A percentile compares a stretch with the other conserved stretches of the same genome.
phyloP scores from a whole-genome alignment of 345 rosid species.

The Salix caprea region DNA sequence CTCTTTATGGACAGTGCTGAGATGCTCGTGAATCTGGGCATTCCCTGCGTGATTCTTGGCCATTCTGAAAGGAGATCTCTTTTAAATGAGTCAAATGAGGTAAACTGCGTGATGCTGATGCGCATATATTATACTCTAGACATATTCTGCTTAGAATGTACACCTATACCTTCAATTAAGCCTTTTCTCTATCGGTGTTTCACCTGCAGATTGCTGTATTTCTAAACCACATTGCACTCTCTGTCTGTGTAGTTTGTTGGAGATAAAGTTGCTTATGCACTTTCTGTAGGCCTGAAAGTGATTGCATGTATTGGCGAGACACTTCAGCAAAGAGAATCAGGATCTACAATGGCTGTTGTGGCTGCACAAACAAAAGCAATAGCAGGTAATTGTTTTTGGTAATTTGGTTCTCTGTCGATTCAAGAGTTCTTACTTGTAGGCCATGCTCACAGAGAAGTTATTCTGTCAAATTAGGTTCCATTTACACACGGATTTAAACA shows the following conservation, averaged over 20 bases:
- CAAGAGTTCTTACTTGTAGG: neutral
- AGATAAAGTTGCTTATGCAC: constrained; percentile 59
- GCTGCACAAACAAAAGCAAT: constrained; percentile 70
- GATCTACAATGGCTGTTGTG: constrained; percentile 61
- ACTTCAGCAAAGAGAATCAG: constrained; percentile 70
- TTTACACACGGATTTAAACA: neutral
- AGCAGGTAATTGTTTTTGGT: constrained; percentile 38
- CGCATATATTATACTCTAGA: neutral
- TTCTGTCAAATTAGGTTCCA: no score
- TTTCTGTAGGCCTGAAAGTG: constrained; percentile 62
- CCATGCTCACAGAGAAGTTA: neutral
- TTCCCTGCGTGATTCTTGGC: constrained; percentile 71
- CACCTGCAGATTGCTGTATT: neutral
- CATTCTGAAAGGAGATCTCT: constrained; percentile 66
- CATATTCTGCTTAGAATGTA: neutral
- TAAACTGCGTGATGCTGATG: constrained; percentile 6
- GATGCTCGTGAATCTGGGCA: constrained; percentile 56
- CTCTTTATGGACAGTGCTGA: constrained; percentile 40
- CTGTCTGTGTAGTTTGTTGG: constrained; percentile 54
- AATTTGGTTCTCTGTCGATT: neutral
- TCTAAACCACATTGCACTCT: neutral
- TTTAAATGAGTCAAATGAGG: constrained; percentile 52
- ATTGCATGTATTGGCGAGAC: constrained; percentile 76
- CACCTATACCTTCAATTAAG: neutral
- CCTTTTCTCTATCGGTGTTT: neutral